These are phyloP conservation scores for Dictyostelium firmibasis DNA, from an alignment of 78 protist species.

Conservation along the genomic window DNA sequence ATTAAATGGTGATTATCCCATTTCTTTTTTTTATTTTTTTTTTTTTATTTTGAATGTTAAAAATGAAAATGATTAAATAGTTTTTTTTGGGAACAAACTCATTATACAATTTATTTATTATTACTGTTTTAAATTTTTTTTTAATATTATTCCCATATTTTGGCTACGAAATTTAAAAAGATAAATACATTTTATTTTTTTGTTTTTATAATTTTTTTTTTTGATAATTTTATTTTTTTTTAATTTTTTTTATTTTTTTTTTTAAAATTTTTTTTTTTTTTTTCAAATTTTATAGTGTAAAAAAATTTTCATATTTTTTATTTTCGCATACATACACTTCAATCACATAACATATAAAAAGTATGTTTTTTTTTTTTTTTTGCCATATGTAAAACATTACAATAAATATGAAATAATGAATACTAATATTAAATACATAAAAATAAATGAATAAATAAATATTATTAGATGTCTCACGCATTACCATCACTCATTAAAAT, in stretches of 20 bases:
- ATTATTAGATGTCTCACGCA: conserved; percentile 14
- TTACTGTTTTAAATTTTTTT: no score
- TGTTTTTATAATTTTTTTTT: no score
- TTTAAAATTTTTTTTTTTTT: background rate
- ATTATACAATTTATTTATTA: no score
- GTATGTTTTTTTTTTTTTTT: background rate
- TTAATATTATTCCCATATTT: no score
- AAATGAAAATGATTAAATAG: no score
- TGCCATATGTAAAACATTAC: background rate
- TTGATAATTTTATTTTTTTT: background rate
- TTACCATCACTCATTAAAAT: conserved; percentile 45
- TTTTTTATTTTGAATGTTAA: no score
- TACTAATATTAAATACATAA: background rate
- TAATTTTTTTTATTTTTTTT: background rate
- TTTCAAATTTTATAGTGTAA: background rate
- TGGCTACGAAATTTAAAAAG: no score
- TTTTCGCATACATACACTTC: background rate
- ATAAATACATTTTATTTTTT: no score
- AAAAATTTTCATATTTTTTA: conserved; percentile 3
- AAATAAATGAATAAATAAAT: no score
- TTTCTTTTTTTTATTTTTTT: no score
- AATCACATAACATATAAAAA: background rate
- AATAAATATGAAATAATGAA: background rate
- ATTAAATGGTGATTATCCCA: no score
- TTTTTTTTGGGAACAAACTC: no score